Evolutionary conservation across 768 basidiomycete genomes (phyloP).

Genomic region (Xerocomellus intermedius): DNA sequence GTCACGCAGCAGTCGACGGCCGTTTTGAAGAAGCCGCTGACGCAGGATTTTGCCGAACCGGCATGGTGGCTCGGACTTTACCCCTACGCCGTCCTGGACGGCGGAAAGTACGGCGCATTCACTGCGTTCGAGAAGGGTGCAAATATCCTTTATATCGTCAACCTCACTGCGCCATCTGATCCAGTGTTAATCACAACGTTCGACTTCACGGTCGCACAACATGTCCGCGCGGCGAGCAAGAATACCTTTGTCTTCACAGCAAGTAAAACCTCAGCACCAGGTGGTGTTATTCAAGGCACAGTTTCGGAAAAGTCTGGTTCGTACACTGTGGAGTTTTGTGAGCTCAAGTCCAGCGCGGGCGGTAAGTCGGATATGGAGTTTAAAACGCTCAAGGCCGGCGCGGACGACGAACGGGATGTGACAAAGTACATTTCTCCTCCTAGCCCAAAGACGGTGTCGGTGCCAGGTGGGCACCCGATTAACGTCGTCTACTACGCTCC

Average conservation of each 20-base stretch:
- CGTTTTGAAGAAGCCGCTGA: constrained; percentile 18
- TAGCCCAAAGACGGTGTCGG: not conserved
- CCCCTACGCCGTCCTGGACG: constrained; percentile 24
- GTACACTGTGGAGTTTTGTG: not conserved
- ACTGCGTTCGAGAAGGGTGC: constrained; percentile 30
- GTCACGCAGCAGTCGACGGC: constrained; percentile 26
- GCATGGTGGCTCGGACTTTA: constrained; percentile 18
- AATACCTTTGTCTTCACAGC: constrained; percentile 15
- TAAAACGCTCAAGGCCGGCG: constrained; percentile 11
- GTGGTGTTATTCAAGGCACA: constrained; percentile 9
- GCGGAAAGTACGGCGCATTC: constrained; percentile 26
- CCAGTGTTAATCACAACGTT: constrained; percentile 5
- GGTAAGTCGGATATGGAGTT: not conserved
- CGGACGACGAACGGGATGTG: not conserved
- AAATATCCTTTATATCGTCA: constrained; percentile 34
- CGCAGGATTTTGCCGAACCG: constrained; percentile 25
- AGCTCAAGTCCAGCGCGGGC: constrained; percentile 19
- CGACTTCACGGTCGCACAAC: constrained; percentile 12
- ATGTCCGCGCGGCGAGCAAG: not conserved
- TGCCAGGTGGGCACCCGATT: constrained; percentile 23
- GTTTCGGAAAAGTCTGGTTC: constrained; percentile 12
- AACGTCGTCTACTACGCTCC: constrained; percentile 65
- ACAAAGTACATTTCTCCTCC: constrained; percentile 15
- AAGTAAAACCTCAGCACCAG: not conserved
- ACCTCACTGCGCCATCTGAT: constrained; percentile 11